Base-by-base conservation (phyloP, 2,329 filamentous ascomycete genomes). In the Penicillium nordicum region DNA sequence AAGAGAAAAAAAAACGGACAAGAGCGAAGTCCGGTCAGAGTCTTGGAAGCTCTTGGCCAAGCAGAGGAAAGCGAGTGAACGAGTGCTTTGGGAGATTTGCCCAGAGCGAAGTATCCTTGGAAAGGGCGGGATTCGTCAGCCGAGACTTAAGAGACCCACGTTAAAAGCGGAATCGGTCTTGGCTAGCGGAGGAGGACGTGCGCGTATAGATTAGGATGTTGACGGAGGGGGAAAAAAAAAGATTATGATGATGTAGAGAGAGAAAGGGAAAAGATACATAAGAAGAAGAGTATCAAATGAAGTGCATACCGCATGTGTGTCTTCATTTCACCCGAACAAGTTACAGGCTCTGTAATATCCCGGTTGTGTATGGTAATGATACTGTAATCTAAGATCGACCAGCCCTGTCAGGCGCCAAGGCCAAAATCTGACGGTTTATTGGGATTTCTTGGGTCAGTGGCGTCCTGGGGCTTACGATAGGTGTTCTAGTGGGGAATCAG, bases 41-140 rank as follows among this genome's bases (percentile, higher is more conserved):
- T 58, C 59, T 59, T 63, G 53, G 55, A 21, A 32, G 27, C 50
- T 65, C 64, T 66, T 65, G 63, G 64, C 61, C 51, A 56, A 53
- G 40, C 32, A 53, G 54, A 40, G 34, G 57, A 21, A 42, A 34
- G 48, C 56, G 46, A 58, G 53, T 52, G 23, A 57, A 54, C 40
- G 56, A 57, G 51, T 40, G 55, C 58, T 50, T 38, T 18, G 50
- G 53, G 49, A 62, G 59, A 53, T 57, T 64, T 56, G 59, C 57
- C 61, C 55, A 63, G 61, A 55, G 50, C 29, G 55, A 59, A 46
- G 55, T 45, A 32, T 43, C 46, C 54, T 59, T 63, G 54, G 56
- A 59, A 50, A 36, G 42, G 41, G 63, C 64, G 64, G 64, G 63
- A 65, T 64, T 66, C 64, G 64, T 65, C 64, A 66, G 64, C 64